These are phyloP conservation scores for Monascus purpureus DNA, from an alignment of 495 filamentous ascomycete species.

Conservation along the genomic window DNA sequence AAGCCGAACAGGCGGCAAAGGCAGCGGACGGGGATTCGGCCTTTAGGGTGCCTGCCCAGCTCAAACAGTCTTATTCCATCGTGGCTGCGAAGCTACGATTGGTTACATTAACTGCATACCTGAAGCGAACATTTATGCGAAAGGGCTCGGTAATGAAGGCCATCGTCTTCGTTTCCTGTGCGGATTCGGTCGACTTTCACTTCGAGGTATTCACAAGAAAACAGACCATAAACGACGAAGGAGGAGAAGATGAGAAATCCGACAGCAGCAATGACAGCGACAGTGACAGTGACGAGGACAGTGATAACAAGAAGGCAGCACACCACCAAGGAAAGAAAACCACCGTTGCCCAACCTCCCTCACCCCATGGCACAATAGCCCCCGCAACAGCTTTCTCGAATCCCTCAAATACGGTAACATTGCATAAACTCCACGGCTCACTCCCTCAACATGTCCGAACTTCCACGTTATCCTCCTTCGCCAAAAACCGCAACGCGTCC, in stretches of 20 bases:
- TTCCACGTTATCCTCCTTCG: conserved; percentile 67
- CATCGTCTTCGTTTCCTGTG: conserved; percentile 92
- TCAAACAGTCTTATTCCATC: conserved; percentile 80
- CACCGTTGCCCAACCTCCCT: conserved; percentile 4
- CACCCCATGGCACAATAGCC: conserved; percentile 37
- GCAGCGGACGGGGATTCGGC: conserved; percentile 32
- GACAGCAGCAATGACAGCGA: conserved; percentile 10
- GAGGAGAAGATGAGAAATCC: conserved; percentile 10
- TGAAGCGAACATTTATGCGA: conserved; percentile 75
- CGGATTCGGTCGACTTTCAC: conserved; percentile 93
- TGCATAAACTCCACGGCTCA: conserved; percentile 92
- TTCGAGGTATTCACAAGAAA: conserved; percentile 68
- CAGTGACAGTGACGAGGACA: conserved; percentile 8
- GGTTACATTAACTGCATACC: conserved; percentile 67
- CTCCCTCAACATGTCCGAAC: conserved; percentile 76
- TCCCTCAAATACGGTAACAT: conserved; percentile 40
- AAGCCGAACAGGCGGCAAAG: conserved; percentile 15
- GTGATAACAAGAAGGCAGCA: not conserved
- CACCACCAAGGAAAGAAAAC: not conserved
- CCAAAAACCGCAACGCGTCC: conserved; percentile 43
- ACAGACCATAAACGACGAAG: conserved; percentile 12
- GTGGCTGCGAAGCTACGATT: conserved; percentile 80
- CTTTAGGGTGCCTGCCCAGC: conserved; percentile 82
- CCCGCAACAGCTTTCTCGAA: conserved; percentile 35
- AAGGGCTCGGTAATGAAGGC: conserved; percentile 84